Evolutionary conservation across 257 asterid species (phyloP), one percentile per base, ranked within the genome.

Genomic region (Primulina huaijiensis): DNA sequence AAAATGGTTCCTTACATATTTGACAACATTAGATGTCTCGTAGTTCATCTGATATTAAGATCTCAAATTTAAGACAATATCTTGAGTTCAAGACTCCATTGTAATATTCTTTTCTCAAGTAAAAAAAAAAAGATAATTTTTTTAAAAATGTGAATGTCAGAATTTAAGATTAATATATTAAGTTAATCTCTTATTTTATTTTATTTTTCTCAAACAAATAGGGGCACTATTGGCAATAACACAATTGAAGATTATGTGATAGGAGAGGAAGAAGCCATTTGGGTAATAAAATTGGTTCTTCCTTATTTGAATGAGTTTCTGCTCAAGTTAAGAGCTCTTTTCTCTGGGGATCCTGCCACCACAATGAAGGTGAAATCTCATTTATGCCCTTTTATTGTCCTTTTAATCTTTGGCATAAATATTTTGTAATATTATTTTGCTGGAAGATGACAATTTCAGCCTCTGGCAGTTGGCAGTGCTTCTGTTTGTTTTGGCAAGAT

Each of bases 271-370:
- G 97, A 91, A 75, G 96, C 96, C 66, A 64, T 86, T 62, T 79
- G 96, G 96, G 63, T 82, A 25, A 69, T 88, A 25, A 91, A 86
- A 77, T 62, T 86, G 75, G 34, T 85, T 61, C 72, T 94, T 66
- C 99, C 99, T 23, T 89, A 52, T 34, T 58, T 86, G 8, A 94
- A 94, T 81, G 97, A 94, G 75, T 89, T 77, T 73, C 83, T 91
- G 21, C 60, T 86, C 67, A 89, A 89, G 59, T 29, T 91, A 58
- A 88, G 86, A 80, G 99, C 96, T 34, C 95, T 94, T 69, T 94
- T 94, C 74, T 89, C 99, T 34, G 99, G 99, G 58, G 99, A 94
- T 78, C 99, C 99, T 72, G 75, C 88, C 52, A 94, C 96, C 46
- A 94, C 97, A 50, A 87, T 94, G 92, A 94, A 90, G 97, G 99